A percentile compares a stretch with the other conserved stretches of the same genome.
phyloP scores from a whole-genome alignment of 2,329 filamentous ascomycete genomes.

The Zymoseptoria brevis region DNA sequence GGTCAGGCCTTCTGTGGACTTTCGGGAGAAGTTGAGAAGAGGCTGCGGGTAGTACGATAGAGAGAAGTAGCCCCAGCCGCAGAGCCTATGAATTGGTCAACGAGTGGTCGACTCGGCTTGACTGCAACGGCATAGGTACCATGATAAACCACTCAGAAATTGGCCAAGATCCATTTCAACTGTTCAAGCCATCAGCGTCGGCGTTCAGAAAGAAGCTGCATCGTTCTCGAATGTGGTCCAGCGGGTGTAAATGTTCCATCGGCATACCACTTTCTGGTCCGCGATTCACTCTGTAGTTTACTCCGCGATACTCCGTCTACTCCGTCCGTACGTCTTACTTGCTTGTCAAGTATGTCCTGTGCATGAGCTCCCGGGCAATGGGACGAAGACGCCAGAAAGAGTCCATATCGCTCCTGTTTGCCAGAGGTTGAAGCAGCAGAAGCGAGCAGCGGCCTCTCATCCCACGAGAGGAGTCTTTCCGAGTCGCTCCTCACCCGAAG shows the following conservation, averaged over 20 bases:
- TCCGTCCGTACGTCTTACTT: neutral
- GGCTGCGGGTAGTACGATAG: slow-evolving; percentile 88
- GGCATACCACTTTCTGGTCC: neutral
- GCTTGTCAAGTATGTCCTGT: neutral
- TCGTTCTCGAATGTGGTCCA: neutral
- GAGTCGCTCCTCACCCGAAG: no score
- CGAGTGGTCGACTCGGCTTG: neutral
- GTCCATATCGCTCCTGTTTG: no score
- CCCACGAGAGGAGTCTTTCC: no score
- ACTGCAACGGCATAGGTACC: no score
- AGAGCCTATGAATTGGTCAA: slow-evolving; percentile 9
- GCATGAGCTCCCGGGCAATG: no score
- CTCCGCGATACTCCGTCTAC: neutral
- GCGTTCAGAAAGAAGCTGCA: neutral
- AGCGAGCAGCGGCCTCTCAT: no score
- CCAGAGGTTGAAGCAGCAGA: no score
- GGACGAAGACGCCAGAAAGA: no score
- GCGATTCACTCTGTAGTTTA: neutral
- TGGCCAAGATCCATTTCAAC: neutral
- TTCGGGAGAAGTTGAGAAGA: slow-evolving; percentile 66
- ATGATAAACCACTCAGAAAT: no score
- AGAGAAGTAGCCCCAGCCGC: slow-evolving; percentile 38
- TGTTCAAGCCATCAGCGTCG: no score
- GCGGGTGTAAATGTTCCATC: neutral
- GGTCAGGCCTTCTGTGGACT: slow-evolving; percentile 73